phyloP scores from a whole-genome alignment of 805 yeast species.

The Hanseniaspora thailandica region DNA sequence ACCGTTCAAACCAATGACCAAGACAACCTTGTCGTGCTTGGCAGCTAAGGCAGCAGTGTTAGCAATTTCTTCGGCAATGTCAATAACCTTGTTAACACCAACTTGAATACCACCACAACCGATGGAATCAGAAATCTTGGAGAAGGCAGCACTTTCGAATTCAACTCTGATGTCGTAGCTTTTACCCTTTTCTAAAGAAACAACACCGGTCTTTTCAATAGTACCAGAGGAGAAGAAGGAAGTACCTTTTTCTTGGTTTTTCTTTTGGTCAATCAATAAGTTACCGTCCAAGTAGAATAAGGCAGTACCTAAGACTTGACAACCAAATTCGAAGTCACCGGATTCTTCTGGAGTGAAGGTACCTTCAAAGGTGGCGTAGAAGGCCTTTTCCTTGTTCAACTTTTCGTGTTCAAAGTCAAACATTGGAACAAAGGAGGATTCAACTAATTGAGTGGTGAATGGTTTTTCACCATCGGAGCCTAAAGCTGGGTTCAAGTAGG shows the following conservation, averaged over 20 bases:
- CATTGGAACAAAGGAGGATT: slow-evolving; percentile 19
- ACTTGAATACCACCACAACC: slow-evolving; percentile 32
- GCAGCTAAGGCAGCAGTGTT: slow-evolving; percentile 41
- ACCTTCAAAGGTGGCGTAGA: slow-evolving; percentile 37
- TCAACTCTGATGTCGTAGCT: slow-evolving; percentile 37
- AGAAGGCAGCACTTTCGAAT: slow-evolving; percentile 42
- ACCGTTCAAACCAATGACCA: slow-evolving; percentile 40
- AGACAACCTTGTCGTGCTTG: slow-evolving; percentile 40
- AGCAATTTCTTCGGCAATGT: slow-evolving; percentile 27
- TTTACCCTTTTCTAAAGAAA: slow-evolving; percentile 34
- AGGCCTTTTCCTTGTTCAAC: slow-evolving; percentile 22
- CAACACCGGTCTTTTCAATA: slow-evolving; percentile 35
- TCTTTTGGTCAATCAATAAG: slow-evolving; percentile 45
- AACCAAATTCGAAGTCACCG: slow-evolving; percentile 42
- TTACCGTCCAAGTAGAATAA: slow-evolving; percentile 41
- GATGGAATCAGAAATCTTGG: slow-evolving; percentile 20
- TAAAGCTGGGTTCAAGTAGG: slow-evolving; percentile 22
- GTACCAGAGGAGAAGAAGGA: slow-evolving; percentile 48
- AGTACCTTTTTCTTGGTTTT: slow-evolving; percentile 39
- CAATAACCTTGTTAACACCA: slow-evolving; percentile 27
- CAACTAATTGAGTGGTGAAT: slow-evolving; percentile 25
- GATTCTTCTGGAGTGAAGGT: slow-evolving; percentile 36
- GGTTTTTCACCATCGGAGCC: slow-evolving; percentile 19
- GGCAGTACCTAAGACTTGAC: slow-evolving; percentile 44
- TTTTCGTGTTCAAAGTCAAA: slow-evolving; percentile 26